Evolutionary conservation across 2,329 filamentous ascomycete genomes (phyloP).

Genomic region (Zalaria sp.): DNA sequence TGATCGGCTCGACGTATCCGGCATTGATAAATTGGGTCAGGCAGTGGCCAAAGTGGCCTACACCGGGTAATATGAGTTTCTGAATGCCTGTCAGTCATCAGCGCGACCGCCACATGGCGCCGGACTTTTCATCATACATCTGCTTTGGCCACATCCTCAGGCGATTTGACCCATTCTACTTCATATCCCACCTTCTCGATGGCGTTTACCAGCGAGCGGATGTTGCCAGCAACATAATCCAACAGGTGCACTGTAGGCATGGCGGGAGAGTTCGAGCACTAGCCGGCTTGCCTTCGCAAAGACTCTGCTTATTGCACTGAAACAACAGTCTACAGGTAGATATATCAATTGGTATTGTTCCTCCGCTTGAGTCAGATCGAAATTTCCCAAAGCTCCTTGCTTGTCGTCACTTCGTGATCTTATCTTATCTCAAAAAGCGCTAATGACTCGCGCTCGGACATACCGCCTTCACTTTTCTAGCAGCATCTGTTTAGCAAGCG

Average conservation of each 20-base stretch:
- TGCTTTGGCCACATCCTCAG: conserved; percentile 70
- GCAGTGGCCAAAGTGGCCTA: conserved; percentile 96
- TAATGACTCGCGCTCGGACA: too few relatives aligned
- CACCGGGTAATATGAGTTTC: conserved; percentile 90
- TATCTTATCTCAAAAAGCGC: too few relatives aligned
- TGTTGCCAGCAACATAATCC: conserved; percentile 91
- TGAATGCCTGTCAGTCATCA: conserved; percentile 28
- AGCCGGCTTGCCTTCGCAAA: too few relatives aligned
- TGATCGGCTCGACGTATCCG: conserved; percentile 72
- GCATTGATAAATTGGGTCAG: conserved; percentile 68
- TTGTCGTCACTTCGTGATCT: too few relatives aligned
- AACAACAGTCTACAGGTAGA: too few relatives aligned
- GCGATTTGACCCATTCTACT: conserved; percentile 80
- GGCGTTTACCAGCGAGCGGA: conserved; percentile 90
- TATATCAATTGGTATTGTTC: too few relatives aligned
- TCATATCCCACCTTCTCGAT: conserved; percentile 91
- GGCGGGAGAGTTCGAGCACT: background rate
- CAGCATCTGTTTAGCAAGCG: too few relatives aligned
- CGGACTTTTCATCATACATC: conserved; percentile 44
- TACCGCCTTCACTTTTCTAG: too few relatives aligned
- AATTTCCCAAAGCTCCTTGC: background rate
- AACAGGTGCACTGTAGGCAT: conserved; percentile 71
- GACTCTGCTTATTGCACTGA: too few relatives aligned
- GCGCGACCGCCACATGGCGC: conserved; percentile 1
- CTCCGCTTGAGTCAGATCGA: background rate